phyloP scores from a whole-genome alignment of 2,329 filamentous ascomycete genomes.

The Fusarium globosum region DNA sequence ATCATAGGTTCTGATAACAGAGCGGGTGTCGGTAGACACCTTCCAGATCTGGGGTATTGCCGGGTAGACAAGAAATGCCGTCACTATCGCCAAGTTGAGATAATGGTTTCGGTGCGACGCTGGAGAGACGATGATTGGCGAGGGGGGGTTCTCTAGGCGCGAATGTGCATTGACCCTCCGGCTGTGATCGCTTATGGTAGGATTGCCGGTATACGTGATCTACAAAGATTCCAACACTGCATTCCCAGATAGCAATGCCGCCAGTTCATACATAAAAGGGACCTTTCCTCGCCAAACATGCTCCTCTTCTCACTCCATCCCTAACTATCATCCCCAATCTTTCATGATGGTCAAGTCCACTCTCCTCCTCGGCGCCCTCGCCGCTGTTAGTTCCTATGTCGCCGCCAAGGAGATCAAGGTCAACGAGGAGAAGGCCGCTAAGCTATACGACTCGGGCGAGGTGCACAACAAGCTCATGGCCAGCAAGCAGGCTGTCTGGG shows the following conservation, averaged over 20 bases:
- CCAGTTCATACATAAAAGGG: neutral
- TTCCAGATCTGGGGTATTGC: constrained; percentile 21
- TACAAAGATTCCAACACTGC: neutral
- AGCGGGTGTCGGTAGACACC: constrained; percentile 1
- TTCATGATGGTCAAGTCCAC: constrained; percentile 37
- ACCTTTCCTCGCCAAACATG: neutral
- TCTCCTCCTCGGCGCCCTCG: constrained; percentile 23
- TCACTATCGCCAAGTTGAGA: constrained; percentile 27
- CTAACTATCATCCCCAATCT: neutral
- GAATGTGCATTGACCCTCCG: neutral
- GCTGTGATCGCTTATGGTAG: neutral
- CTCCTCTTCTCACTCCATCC: neutral
- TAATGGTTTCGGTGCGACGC: constrained; percentile 2
- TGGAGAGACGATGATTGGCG: constrained; percentile 2
- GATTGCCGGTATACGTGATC: neutral
- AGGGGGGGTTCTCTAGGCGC: neutral
- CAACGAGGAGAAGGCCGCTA: constrained; percentile 16
- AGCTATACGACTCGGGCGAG: constrained; percentile 34
- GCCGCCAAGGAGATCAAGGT: constrained; percentile 36
- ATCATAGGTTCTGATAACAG: neutral
- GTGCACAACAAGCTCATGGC: constrained; percentile 38
- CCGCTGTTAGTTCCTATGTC: constrained; percentile 10
- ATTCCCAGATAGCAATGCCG: neutral
- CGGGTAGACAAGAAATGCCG: constrained; percentile 8
- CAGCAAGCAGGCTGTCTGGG: constrained; percentile 48